Evolutionary conservation across 2,329 filamentous ascomycete species (phyloP).

Genomic region (Colletotrichum ledebouriae): DNA sequence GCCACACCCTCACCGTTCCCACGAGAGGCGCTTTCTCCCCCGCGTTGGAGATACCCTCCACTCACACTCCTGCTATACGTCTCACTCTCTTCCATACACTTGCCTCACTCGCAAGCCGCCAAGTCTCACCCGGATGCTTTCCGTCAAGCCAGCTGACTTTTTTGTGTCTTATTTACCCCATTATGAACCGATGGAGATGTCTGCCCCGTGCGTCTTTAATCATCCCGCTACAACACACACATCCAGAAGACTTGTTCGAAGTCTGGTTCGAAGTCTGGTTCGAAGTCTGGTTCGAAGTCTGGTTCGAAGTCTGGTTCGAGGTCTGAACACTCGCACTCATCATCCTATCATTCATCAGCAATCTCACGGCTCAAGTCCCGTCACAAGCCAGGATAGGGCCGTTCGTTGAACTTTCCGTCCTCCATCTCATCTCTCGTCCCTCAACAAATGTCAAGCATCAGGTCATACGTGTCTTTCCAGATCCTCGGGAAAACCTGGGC

Average conservation of each 20-base stretch:
- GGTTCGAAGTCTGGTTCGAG: no score
- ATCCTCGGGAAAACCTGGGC: background rate
- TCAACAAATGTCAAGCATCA: background rate
- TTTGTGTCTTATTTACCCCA: background rate
- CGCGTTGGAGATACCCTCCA: no score
- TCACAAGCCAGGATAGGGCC: conserved; percentile 19
- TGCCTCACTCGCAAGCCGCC: background rate
- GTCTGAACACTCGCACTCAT: background rate
- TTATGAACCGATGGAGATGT: conserved; percentile 5
- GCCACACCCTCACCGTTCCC: conserved; percentile 6
- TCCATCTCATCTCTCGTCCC: conserved; percentile 11
- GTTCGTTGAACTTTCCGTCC: conserved; percentile 20
- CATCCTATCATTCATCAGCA: background rate
- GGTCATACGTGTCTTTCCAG: background rate
- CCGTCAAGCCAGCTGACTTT: conserved; percentile 4
- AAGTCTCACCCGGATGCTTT: background rate
- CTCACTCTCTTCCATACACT: conserved; percentile 3
- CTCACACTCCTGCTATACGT: background rate
- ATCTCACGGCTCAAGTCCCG: background rate
- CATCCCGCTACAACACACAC: background rate
- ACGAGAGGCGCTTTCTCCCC: background rate
- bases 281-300: no score
- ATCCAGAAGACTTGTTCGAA: background rate
- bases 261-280: no score
- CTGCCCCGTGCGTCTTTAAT: background rate